Evolutionary conservation across 305 asterid genomes (phyloP).

Genomic region (Striga hermonthica): DNA sequence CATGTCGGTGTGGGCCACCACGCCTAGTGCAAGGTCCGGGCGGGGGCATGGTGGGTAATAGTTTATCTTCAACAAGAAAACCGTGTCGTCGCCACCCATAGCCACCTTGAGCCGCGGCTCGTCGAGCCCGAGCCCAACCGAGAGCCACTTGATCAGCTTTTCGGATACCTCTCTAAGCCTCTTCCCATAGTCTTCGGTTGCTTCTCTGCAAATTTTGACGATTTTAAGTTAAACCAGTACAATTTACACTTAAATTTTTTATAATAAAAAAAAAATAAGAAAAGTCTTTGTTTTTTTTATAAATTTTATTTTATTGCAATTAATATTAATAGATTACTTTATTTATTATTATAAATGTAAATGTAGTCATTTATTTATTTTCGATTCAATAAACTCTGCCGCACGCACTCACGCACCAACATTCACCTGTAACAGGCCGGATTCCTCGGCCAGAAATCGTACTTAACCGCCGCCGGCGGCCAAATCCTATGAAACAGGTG

Average conservation of each 20-base stretch:
- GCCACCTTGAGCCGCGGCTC: conserved; percentile 44
- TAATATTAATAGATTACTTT: too few relatives aligned
- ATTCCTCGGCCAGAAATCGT: conserved; percentile 57
- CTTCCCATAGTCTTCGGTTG: conserved; percentile 43
- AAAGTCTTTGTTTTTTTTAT: too few relatives aligned
- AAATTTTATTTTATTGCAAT: too few relatives aligned
- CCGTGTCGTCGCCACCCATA: conserved; percentile 44
- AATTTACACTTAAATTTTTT: too few relatives aligned
- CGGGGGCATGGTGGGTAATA: conserved; percentile 66
- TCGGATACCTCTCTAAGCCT: conserved; percentile 36
- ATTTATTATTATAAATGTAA: too few relatives aligned
- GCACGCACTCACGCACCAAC: too few relatives aligned
- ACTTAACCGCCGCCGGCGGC: conserved; percentile 53
- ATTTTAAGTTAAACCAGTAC: too few relatives aligned
- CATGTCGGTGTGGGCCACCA: conserved; percentile 70
- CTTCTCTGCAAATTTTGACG: conserved; percentile 32
- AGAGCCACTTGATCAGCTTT: conserved; percentile 37
- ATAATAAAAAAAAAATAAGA: too few relatives aligned
- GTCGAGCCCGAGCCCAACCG: conserved; percentile 48
- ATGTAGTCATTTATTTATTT: too few relatives aligned
- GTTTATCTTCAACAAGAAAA: conserved; percentile 47
- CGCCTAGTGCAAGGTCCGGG: conserved; percentile 65
- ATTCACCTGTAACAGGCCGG: conserved; percentile 57
- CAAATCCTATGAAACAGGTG: conserved; percentile 63
- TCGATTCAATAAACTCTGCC: too few relatives aligned